Evolutionary conservation across 352 stramenopile genomes (phyloP).

Genomic region (Phytophthora colocasiae): DNA sequence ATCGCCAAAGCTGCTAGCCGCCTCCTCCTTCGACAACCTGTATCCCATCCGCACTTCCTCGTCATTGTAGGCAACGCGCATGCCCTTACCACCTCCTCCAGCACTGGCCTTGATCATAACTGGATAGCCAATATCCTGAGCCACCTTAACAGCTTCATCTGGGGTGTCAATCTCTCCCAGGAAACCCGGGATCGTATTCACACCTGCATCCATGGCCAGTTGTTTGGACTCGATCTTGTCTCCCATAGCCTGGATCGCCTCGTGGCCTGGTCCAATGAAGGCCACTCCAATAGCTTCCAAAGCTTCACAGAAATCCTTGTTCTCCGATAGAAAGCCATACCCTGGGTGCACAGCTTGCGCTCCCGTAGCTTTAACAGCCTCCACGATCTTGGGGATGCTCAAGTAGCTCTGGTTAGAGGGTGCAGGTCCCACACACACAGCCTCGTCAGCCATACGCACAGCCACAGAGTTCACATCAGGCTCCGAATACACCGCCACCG

Average conservation of each 20-base stretch:
- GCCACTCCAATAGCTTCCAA: slow-evolving; percentile 80
- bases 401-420: slow-evolving; percentile 91
- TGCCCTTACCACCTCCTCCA: slow-evolving; percentile 96
- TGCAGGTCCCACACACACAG: slow-evolving; percentile 70
- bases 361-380: slow-evolving; percentile 86
- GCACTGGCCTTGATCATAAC: slow-evolving; percentile 98
- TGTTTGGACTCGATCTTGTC: slow-evolving; percentile 97
- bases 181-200: slow-evolving; percentile 95
- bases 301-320: slow-evolving; percentile 89
- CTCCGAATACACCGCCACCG: slow-evolving; percentile 95
- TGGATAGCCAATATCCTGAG: slow-evolving; percentile 95
- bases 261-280: slow-evolving; percentile 90
- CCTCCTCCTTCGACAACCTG: slow-evolving; percentile 86
- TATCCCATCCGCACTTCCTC: slow-evolving; percentile 90
- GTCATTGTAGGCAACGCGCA: slow-evolving; percentile 95
- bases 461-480: slow-evolving; percentile 88
- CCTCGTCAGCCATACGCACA: slow-evolving; percentile 88
- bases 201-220: slow-evolving; percentile 92
- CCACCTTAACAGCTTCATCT: slow-evolving; percentile 87
- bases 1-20: slow-evolving; percentile 93
- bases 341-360: slow-evolving; percentile 95
- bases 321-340: slow-evolving; percentile 97
- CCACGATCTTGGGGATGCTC: slow-evolving; percentile 91
- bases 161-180: slow-evolving; percentile 85
- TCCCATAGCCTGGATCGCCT: slow-evolving; percentile 93